Evolutionary conservation across 805 yeast species (phyloP).

Genomic region (Saccharomycopsis sp.): DNA sequence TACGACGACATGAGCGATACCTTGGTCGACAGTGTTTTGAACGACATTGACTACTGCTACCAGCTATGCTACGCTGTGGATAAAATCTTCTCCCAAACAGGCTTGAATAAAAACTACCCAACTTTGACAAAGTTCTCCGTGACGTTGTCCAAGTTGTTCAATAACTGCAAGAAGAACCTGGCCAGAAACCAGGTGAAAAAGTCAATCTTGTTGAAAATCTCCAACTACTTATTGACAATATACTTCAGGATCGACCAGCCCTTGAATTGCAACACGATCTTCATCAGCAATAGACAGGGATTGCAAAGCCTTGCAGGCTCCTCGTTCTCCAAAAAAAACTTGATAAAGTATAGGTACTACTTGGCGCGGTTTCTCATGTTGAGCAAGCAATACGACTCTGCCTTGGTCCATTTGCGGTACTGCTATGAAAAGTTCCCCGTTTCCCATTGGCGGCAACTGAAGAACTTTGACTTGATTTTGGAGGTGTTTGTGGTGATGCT

Average conservation of each 20-base stretch:
- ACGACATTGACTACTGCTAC: conserved; percentile 11
- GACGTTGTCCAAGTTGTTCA: conserved; percentile 15
- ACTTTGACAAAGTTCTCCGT: conserved; percentile 12
- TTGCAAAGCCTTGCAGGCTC: conserved; percentile 12
- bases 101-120: conserved; percentile 9
- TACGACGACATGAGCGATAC: conserved; percentile 12
- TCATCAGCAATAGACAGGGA: conserved; percentile 13
- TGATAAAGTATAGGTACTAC: conserved; percentile 15
- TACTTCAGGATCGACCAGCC: conserved; percentile 20
- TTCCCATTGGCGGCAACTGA: background rate
- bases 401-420: conserved; percentile 14
- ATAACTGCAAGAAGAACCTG: conserved; percentile 18
- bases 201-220: conserved; percentile 10
- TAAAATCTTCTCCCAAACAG: background rate
- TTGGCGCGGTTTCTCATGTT: conserved; percentile 15
- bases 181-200: conserved; percentile 10
- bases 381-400: conserved; percentile 6
- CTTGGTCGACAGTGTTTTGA: conserved; percentile 1
- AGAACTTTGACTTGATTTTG: conserved; percentile 6
- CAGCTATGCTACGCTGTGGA: conserved; percentile 4
- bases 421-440: conserved; percentile 13
- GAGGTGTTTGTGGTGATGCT: conserved; percentile 9
- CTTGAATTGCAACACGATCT: conserved; percentile 17
- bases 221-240: conserved; percentile 13
- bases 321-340: conserved; percentile 7